Evolutionary conservation across 352 stramenopile species (phyloP).

Genomic region (Phytophthora quininea): DNA sequence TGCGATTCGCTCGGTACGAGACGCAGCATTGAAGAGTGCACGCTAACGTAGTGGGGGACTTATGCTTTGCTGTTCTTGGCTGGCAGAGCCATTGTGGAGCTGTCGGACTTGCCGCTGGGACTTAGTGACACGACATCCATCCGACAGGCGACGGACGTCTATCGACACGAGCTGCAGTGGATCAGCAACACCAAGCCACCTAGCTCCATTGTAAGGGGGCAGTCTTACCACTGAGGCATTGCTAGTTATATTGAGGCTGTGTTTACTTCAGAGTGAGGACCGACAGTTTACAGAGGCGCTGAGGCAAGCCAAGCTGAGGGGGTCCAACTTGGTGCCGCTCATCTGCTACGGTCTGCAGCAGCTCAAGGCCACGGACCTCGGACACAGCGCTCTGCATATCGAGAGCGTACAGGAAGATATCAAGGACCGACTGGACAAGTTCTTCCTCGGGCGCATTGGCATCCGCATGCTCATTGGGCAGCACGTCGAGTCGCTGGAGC

Average conservation of each 20-base stretch:
- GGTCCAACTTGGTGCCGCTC: slow-evolving; percentile 76
- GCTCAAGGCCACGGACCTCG: slow-evolving; percentile 69
- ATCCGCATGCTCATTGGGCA: slow-evolving; percentile 99
- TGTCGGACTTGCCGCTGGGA: slow-evolving; percentile 72
- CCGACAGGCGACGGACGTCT: slow-evolving; percentile 66
- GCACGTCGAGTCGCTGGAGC: slow-evolving; percentile 72
- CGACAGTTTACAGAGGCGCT: slow-evolving; percentile 68
- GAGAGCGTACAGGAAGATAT: slow-evolving; percentile 75
- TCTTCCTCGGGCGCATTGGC: slow-evolving; percentile 98
- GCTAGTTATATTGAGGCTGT: background rate
- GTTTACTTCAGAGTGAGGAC: slow-evolving; percentile 48
- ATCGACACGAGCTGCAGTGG: slow-evolving; percentile 58
- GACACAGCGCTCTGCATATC: slow-evolving; percentile 62
- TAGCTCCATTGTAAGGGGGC: slow-evolving; percentile 34
- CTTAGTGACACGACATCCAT: slow-evolving; percentile 66
- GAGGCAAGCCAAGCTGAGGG: slow-evolving; percentile 53
- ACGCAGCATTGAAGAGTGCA: background rate
- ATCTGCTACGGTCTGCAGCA: slow-evolving; percentile 80
- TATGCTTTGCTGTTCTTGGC: background rate
- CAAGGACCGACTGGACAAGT: slow-evolving; percentile 93
- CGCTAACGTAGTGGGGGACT: background rate
- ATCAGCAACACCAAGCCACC: slow-evolving; percentile 52
- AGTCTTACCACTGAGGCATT: too few relatives aligned
- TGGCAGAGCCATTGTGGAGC: slow-evolving; percentile 62
- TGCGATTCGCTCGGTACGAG: slow-evolving; percentile 64